Conservation (phyloP, 139 green algal species). For the Micromonas commoda region DNA sequence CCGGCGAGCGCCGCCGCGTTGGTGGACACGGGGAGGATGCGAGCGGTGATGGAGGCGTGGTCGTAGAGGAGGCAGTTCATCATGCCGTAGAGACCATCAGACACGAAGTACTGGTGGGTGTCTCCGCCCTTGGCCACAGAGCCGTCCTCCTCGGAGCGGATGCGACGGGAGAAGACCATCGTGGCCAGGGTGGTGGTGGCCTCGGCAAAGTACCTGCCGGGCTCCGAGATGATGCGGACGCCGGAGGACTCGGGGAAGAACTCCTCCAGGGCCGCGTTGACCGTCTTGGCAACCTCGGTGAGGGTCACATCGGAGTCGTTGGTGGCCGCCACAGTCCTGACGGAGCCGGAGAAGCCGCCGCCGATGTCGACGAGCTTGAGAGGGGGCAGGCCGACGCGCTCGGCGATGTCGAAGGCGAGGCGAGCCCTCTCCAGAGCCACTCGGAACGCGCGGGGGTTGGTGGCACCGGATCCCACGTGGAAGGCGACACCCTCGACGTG, state of each 20-base stretch:
- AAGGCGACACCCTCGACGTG: conserved; percentile 84
- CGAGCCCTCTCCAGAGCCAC: conserved; percentile 59
- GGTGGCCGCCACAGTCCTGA: conserved; percentile 37
- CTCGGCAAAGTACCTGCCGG: conserved; percentile 95
- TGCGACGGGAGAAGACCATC: conserved; percentile 49
- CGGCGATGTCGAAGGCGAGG: conserved; percentile 71
- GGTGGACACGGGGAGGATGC: background rate
- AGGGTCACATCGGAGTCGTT: conserved; percentile 40
- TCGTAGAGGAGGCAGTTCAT: conserved; percentile 94
- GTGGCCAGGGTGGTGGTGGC: conserved; percentile 63
- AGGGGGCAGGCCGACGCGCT: conserved; percentile 54
- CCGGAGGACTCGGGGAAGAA: conserved; percentile 68
- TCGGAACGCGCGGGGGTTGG: conserved; percentile 62
- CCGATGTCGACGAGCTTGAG: conserved; percentile 94
- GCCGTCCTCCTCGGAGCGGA: background rate
- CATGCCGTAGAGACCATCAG: conserved; percentile 92
- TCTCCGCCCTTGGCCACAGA: background rate
- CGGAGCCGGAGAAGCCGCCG: conserved; percentile 76
- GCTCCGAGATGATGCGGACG: conserved; percentile 87
- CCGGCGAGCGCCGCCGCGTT: conserved; percentile 81
- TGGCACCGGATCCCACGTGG: conserved; percentile 84
- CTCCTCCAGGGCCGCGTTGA: conserved; percentile 75
- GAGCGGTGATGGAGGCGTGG: conserved; percentile 41
- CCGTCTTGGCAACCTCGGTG: conserved; percentile 65
- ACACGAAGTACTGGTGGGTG: conserved; percentile 70